Base-by-base conservation (phyloP, 495 filamentous ascomycete genomes). In the Penicillium psychrofluorescens region DNA sequence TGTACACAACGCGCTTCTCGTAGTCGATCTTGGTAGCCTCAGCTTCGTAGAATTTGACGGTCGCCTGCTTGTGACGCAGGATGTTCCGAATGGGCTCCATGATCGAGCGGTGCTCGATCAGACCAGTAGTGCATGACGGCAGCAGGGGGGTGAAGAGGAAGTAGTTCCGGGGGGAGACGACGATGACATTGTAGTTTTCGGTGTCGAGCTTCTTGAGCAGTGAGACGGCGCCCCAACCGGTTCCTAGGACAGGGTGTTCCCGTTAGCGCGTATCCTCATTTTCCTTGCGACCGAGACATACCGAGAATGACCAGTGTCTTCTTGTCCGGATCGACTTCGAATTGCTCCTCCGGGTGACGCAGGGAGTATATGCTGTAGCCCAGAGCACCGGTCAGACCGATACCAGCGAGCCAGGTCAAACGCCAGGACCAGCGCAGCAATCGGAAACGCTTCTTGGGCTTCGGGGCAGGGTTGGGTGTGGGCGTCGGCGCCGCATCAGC, bases 121-220 rank as follows among this genome's bases (percentile, higher is more conserved):
- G 84, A 63, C 94, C 92, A 40, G 88, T 95, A 16, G 92, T 96
- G 69, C 94, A 97, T 61, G 89, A 95, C 41, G 92, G 92, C 35
- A 99, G 78, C 36, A 99, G 80, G 35, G 92, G 92, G 12, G 94
- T 99, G 78, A 97, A 99, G 45, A 99, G 85, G 83, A 99, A 99
- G 79, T 92, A 99, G 70, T 97, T 97, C 54, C 92, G 88, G 43
- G 92, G 92, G 35, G 91, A 96, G 40, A 78, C 85, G 53, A 98
- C 87, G 67, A 95, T 67, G 61, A 98, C 92, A 70, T 97, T 97
- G 78, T 95, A 98, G 77, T 96, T 94, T 56, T 91, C 84, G 37
- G 92, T 95, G 63, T 98, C 94, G 57, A 98, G 81, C 59, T 91
- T 95, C 81, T 99, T 99, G 49, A 99, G 79, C 33, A 99, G 83